Conservation (phyloP, 108 stramenopile species). For the Skeletonema marinoi region DNA sequence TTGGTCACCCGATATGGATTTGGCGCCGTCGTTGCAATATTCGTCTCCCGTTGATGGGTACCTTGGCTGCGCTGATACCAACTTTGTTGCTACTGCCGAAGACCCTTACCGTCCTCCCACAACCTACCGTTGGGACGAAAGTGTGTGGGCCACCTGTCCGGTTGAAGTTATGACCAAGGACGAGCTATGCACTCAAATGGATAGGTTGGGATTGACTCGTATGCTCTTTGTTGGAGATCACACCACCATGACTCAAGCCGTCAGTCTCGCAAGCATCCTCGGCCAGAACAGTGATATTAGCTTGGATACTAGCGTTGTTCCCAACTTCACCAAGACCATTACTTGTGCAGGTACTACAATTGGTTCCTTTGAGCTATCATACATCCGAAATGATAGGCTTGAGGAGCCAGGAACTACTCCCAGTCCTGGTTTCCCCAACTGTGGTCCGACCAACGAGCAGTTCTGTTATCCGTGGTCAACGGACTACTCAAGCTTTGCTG, state of each 20-base stretch:
- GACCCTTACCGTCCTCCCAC: constrained; percentile 36
- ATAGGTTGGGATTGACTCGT: constrained; percentile 28
- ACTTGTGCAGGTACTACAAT: constrained; percentile 15
- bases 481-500: constrained; percentile 10
- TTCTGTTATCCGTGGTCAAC: constrained; percentile 45
- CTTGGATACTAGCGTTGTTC: constrained; percentile 34
- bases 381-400: constrained; percentile 40
- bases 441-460: constrained; percentile 25
- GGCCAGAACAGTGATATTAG: constrained; percentile 39
- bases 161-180: constrained; percentile 12
- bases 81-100: constrained; percentile 33
- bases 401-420: constrained; percentile 34
- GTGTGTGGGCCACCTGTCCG: constrained; percentile 37
- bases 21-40: constrained; percentile 35
- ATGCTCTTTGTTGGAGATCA: constrained; percentile 49
- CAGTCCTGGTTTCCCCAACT: constrained; percentile 40
- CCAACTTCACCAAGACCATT: constrained; percentile 45
- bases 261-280: constrained; percentile 38
- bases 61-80: constrained; percentile 39
- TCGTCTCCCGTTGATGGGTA: constrained; percentile 31
- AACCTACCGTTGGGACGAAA: constrained; percentile 39
- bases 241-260: constrained; percentile 39
- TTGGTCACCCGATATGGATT: constrained; percentile 17
- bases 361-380: constrained; percentile 31
- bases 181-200: constrained; percentile 27